Percentiles rank a stretch among this genome's conserved stretches.
Conservation (phyloP, 2,329 filamentous ascomycete species). For the Hymenoscyphus fraxineus region DNA sequence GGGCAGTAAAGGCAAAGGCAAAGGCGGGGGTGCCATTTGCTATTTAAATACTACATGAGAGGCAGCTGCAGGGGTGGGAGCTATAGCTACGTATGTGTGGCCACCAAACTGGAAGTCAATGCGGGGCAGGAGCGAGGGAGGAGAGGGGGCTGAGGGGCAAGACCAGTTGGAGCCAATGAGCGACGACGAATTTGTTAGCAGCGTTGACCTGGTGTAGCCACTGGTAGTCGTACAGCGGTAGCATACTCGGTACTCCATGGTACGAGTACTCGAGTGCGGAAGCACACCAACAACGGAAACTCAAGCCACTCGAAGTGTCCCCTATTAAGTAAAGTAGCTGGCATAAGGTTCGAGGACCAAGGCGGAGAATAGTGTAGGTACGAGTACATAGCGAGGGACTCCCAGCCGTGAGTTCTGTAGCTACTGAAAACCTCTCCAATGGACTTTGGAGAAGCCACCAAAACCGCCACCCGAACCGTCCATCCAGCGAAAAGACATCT, state of each 20-base stretch:
- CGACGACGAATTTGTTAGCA: background rate
- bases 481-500: too few species aligned
- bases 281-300: background rate
- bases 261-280: too few species aligned
- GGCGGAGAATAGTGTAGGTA: background rate
- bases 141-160: too few species aligned
- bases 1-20: background rate
- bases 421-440: background rate
- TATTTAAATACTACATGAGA: slow-evolving; percentile 4
- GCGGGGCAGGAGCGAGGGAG: background rate
- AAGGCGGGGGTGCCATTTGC: slow-evolving; percentile 6
- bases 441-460: background rate
- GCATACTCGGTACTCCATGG: too few species aligned
- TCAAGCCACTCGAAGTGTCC: background rate
- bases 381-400: background rate
- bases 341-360: background rate
- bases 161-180: background rate
- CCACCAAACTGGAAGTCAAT: background rate
- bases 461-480: background rate
- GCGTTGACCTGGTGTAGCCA: too few species aligned
- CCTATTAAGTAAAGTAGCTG: background rate
- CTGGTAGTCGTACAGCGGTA: too few species aligned
- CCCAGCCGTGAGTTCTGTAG: background rate
- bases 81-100: background rate
- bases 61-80: background rate